Conservation (phyloP, 371 early-diverging fungal species). For the Gilbertella persicaria region DNA sequence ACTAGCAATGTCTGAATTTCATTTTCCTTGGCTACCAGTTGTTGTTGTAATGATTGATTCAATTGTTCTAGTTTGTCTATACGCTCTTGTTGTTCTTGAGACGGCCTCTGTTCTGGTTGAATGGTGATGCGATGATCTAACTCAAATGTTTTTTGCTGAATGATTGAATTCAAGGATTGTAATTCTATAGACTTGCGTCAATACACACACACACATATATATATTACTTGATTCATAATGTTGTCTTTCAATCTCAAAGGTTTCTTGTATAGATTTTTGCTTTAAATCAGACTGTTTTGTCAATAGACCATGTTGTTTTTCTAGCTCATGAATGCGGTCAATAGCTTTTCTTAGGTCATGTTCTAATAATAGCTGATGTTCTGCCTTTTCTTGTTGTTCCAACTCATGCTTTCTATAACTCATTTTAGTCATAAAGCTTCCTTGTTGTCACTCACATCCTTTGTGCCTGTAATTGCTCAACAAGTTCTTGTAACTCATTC, state of each 20-base stretch:
- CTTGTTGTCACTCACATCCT: conserved; percentile 31
- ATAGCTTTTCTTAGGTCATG: conserved; percentile 52
- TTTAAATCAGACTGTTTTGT: conserved; percentile 9
- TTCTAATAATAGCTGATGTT: conserved; percentile 38
- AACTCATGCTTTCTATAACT: conserved; percentile 15
- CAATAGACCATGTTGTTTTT: conserved; percentile 35
- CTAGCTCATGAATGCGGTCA: conserved; percentile 51
- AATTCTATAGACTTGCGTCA: conserved; percentile 11
- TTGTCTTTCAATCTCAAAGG: conserved; percentile 1
- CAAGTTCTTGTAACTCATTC: conserved; percentile 39
- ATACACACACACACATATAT: neutral
- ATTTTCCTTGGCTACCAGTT: conserved; percentile 19
- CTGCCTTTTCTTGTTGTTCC: conserved; percentile 31
- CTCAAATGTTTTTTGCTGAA: conserved; percentile 2
- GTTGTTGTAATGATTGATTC: conserved; percentile 9
- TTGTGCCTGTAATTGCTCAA: conserved; percentile 32
- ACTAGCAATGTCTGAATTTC: conserved; percentile 17
- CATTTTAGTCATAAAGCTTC: no score
- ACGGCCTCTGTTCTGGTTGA: neutral
- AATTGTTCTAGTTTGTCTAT: conserved; percentile 14
- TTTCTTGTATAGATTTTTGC: neutral
- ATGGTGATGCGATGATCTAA: neutral
- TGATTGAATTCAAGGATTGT: conserved; percentile 1
- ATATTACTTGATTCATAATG: conserved; percentile 8
- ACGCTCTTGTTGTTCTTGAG: conserved; percentile 1